Evolutionary conservation across 2,329 filamentous ascomycete species (phyloP), one percentile per base, ranked within the genome.

Genomic region (Neofusicoccum laricinum): DNA sequence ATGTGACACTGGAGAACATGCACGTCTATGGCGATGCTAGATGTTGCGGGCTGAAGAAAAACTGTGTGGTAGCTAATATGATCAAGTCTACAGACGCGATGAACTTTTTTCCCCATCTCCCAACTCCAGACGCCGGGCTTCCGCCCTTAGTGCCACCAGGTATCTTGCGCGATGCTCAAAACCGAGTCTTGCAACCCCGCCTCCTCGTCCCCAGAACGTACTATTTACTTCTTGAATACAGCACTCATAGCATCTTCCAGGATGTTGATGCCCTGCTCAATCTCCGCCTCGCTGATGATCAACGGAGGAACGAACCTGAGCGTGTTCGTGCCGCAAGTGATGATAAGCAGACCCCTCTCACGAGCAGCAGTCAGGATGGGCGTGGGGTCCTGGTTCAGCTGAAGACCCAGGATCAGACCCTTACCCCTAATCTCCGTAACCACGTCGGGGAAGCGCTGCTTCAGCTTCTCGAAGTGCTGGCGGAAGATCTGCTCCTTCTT

Each of bases 261-360:
- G 61, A 97, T 93, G 46, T 81, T 79, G 76, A 97, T 80, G 0
- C 92, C 93, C 68, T 90, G 83, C 69, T 88, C 82, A 68, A 98
- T 95, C 83, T 97, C 91, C 30, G 85, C 86, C 69, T 92, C 88
- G 0, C 86, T 90, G 65, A 99, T 90, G 5, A 88, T 88, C 72
- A 99, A 80, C 66, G 92, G 90, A 36, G 95, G 95, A 64, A 98
- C 93, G 71, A 99, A 97, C 53, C 95, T 85, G 69, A 99, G 79
- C 8, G 93, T 97, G 74, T 98, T 97, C 34, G 88, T 93, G 1
- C 95, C 95, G 32, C 92, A 94, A 1, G 93, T 97, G 73, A 99
- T 97, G 66, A 99, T 83, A 65, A 99, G 77, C 72, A 99, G 77
- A 0, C 95, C 95, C 66, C 92, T 85, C 81, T 98, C 92, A 66